Evolutionary conservation across 148 eudicot genomes (phyloP).

Genomic region (Camellia lanceoleosa): DNA sequence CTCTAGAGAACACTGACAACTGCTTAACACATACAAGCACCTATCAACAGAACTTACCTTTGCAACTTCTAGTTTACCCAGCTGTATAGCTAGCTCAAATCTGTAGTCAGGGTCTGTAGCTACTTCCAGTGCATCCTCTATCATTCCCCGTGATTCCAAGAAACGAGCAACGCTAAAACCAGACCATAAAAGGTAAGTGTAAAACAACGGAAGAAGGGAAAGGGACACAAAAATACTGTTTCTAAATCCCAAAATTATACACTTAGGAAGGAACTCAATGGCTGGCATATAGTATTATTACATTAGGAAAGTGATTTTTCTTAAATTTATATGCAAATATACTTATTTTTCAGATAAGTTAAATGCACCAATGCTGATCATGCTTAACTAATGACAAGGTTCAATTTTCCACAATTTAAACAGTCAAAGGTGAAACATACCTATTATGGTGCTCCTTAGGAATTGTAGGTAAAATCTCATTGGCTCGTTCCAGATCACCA

Average conservation of each 20-base stretch:
- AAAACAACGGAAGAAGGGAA: not conserved
- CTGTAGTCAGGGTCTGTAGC: slow-evolving; percentile 98
- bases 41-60: slow-evolving; percentile 40
- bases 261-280: not conserved
- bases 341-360: not conserved
- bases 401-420: slow-evolving; percentile 1
- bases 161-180: slow-evolving; percentile 78
- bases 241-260: not conserved
- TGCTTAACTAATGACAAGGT: not conserved
- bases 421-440: slow-evolving; percentile 28
- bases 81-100: slow-evolving; percentile 97
- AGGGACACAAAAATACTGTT: too few relatives aligned
- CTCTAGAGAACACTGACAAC: slow-evolving; percentile 1
- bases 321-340: not conserved
- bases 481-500: slow-evolving; percentile 88
- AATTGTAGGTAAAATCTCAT: slow-evolving; percentile 77
- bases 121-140: slow-evolving; percentile 92
- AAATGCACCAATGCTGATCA: not conserved
- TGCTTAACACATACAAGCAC: not conserved
- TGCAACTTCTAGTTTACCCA: slow-evolving; percentile 83
- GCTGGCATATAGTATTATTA: not conserved
- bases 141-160: slow-evolving; percentile 92
- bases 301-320: not conserved
- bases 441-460: slow-evolving; percentile 98
- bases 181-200: not conserved